Conservation (phyloP, 176 grass and related monocot genomes). For the Zoysia pacifica region DNA sequence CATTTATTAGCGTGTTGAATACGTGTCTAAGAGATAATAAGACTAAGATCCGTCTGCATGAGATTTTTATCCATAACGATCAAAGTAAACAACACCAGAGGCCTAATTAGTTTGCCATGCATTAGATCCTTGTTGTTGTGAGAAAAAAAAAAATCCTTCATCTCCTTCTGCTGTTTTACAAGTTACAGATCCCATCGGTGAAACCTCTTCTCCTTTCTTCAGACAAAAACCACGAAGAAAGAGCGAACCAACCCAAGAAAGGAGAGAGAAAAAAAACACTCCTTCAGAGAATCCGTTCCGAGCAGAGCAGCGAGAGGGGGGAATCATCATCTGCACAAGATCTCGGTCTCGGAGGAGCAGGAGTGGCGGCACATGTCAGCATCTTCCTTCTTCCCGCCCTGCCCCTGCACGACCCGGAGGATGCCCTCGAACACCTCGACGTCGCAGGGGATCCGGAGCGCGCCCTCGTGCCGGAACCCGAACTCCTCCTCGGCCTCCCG, state of each 20-base stretch:
- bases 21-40: too few relatives aligned
- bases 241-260: slow-evolving; percentile 50
- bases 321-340: slow-evolving; percentile 58
- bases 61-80: too few relatives aligned
- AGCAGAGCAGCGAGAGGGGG: not conserved
- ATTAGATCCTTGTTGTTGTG: not conserved
- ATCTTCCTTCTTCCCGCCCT: slow-evolving; percentile 53
- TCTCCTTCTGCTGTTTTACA: slow-evolving; percentile 37
- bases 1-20: too few relatives aligned
- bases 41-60: too few relatives aligned
- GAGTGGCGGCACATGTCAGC: slow-evolving; percentile 48
- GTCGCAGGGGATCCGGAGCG: too few relatives aligned
- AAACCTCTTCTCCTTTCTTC: slow-evolving; percentile 59
- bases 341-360: slow-evolving; percentile 66
- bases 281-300: not conserved
- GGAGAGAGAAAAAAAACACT: slow-evolving; percentile 28
- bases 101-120: slow-evolving; percentile 22
- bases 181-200: slow-evolving; percentile 40
- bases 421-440: slow-evolving; percentile 64
- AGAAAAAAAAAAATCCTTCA: slow-evolving; percentile 17
- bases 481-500: too few relatives aligned
- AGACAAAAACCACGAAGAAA: slow-evolving; percentile 53
- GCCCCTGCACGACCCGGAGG: slow-evolving; percentile 53
- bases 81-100: slow-evolving; percentile 6
- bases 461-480: too few relatives aligned